Evolutionary conservation across 345 rosid species (phyloP), one percentile per base, ranked within the genome.

Genomic region (Adansonia digitata): DNA sequence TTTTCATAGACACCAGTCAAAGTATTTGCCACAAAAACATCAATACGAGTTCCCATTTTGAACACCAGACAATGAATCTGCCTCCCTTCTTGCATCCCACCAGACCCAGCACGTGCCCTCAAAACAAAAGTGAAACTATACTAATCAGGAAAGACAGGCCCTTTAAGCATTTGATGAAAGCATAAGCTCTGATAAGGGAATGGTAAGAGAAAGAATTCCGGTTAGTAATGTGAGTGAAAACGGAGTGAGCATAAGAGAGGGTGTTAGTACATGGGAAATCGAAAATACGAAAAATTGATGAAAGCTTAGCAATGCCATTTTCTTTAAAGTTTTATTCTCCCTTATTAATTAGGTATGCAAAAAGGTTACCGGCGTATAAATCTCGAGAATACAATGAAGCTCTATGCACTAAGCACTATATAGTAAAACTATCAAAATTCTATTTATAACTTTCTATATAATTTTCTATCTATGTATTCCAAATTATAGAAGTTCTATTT

Each of bases 171-270:
- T 18, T 81, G 80, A 5, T 71, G 82, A 71, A 81, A 84, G 89
- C 86, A 49, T 84, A 84, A 75, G 81, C 89, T 78, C 86, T 77
- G 64, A 85, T 78, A 5, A 87, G 56, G 66, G 89, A 37, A 61
- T 82, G 79, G 72, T 48, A 84, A 40, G 86, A 81, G 78, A 68
- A 87, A 2, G 84, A 78, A 69, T 77, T 84, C 12, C 87, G 87
- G 67, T 31, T 24, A 2, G 75, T 70, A 66, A 82, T 74, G 22
- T 61, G 81, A 72, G 51, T 70, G 80, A 85, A 78, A 60, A 87
- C 43, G 8, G 87, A 81, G 75, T 61, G 89, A 56, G 87, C 84
- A 70, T 81, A 84, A 69, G 84, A 75, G 80, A 85, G 76, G 20
- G 81, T 85, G 35, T n/a, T n/a, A n/a, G n/a, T n/a, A n/a, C n/a